Percentiles rank a stretch among this genome's conserved stretches.
Evolutionary conservation across 305 asterid species (phyloP).

Genomic region (Fraxinus baroniana): DNA sequence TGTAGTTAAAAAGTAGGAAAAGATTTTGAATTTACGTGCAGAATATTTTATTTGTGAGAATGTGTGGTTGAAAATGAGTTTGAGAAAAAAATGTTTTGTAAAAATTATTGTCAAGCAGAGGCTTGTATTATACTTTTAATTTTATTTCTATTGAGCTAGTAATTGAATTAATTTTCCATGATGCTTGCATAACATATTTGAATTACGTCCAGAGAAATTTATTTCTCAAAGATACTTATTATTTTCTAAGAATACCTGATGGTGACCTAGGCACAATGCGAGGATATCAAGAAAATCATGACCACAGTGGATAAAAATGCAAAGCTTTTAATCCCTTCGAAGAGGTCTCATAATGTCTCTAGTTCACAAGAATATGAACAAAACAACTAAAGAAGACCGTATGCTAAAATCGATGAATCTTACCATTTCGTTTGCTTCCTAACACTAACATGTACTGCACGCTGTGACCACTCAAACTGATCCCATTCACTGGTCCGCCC

Average conservation of each 20-base stretch:
- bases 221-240: background rate
- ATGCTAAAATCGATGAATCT: constrained; percentile 18
- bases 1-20: no score
- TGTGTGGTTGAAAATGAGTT: background rate
- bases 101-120: background rate
- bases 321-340: background rate
- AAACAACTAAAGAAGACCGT: constrained; percentile 13
- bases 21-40: background rate
- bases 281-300: background rate
- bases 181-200: constrained; percentile 1
- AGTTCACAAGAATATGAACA: constrained; percentile 4
- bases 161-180: background rate
- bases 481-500: constrained; percentile 85
- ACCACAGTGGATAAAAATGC: constrained; percentile 1
- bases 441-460: constrained; percentile 72
- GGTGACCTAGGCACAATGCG: background rate
- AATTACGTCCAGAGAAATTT: background rate
- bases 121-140: background rate
- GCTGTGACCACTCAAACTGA: constrained; percentile 80
- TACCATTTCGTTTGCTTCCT: constrained; percentile 89
- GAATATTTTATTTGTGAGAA: background rate
- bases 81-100: background rate
- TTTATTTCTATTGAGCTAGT: background rate
- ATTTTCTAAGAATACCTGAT: background rate
- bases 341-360: constrained; percentile 4